Conservation (phyloP, 805 yeast genomes). For the Suhomyces tanzawaensis region DNA sequence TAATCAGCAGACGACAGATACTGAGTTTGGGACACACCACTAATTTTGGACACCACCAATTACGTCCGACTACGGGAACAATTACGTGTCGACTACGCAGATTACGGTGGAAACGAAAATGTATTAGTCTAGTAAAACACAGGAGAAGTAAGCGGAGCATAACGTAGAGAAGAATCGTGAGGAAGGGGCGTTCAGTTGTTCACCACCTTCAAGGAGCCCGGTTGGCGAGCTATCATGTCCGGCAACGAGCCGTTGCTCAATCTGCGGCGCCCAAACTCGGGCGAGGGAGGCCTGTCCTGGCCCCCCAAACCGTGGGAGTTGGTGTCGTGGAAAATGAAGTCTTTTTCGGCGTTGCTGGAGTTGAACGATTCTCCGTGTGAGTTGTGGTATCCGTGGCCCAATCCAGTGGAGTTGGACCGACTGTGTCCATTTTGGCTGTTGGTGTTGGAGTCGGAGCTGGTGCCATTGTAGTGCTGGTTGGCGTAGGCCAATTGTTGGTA, state of each 20-base stretch:
- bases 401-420: slow-evolving; percentile 10
- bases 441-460: slow-evolving; percentile 7
- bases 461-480: slow-evolving; percentile 1
- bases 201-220: slow-evolving; percentile 51
- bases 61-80: too few species aligned
- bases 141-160: neutral
- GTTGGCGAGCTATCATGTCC: slow-evolving; percentile 44
- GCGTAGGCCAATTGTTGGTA: slow-evolving; percentile 11
- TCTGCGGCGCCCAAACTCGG: slow-evolving; percentile 46
- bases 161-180: neutral
- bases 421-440: slow-evolving; percentile 9
- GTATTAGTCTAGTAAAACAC: slow-evolving; percentile 5
- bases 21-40: too few species aligned
- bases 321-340: slow-evolving; percentile 10
- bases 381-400: slow-evolving; percentile 3
- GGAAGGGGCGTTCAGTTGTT: slow-evolving; percentile 22
- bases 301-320: neutral
- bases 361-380: slow-evolving; percentile 7
- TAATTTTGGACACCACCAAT: too few species aligned
- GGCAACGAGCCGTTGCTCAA: slow-evolving; percentile 56
- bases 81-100: neutral
- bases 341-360: slow-evolving; percentile 9
- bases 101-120: neutral
- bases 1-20: too few species aligned
- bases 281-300: slow-evolving; percentile 7